Conservation (phyloP, 2,329 filamentous ascomycete species). For the Neopestalotiopsis sp. region DNA sequence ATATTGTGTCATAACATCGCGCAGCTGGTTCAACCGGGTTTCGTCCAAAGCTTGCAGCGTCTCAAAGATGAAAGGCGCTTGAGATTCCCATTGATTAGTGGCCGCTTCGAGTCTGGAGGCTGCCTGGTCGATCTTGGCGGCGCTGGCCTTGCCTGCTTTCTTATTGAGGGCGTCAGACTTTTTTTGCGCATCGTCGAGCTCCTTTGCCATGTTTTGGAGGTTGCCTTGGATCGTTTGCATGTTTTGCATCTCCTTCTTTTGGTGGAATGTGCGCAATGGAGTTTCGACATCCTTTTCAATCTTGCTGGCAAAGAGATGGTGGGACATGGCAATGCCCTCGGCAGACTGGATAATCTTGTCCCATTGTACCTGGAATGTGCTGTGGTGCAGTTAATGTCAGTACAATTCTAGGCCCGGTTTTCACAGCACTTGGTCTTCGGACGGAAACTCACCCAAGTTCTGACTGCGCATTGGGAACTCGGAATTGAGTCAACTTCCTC, state of each 20-base stretch:
- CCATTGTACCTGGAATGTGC: slow-evolving; percentile 91
- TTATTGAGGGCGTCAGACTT: slow-evolving; percentile 83
- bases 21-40: slow-evolving; percentile 84
- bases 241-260: slow-evolving; percentile 77
- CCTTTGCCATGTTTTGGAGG: slow-evolving; percentile 78
- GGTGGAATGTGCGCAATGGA: slow-evolving; percentile 78
- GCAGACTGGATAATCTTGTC: slow-evolving; percentile 82
- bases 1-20: slow-evolving; percentile 89
- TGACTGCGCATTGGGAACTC: slow-evolving; percentile 74
- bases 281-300: slow-evolving; percentile 89
- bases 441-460: slow-evolving; percentile 78
- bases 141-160: slow-evolving; percentile 78
- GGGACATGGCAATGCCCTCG: slow-evolving; percentile 81
- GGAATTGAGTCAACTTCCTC: slow-evolving; percentile 78
- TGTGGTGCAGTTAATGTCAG: slow-evolving; percentile 43
- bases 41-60: slow-evolving; percentile 91
- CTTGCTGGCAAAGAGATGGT: slow-evolving; percentile 78
- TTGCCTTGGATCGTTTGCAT: slow-evolving; percentile 85
- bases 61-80: slow-evolving; percentile 94
- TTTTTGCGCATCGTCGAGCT: slow-evolving; percentile 83
- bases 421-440: neutral
- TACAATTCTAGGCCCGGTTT: neutral
- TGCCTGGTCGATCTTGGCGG: slow-evolving; percentile 79
- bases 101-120: slow-evolving; percentile 76
- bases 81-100: slow-evolving; percentile 88